Conservation (phyloP, 2,329 filamentous ascomycete species). For the Thielaviopsis cerberus region DNA sequence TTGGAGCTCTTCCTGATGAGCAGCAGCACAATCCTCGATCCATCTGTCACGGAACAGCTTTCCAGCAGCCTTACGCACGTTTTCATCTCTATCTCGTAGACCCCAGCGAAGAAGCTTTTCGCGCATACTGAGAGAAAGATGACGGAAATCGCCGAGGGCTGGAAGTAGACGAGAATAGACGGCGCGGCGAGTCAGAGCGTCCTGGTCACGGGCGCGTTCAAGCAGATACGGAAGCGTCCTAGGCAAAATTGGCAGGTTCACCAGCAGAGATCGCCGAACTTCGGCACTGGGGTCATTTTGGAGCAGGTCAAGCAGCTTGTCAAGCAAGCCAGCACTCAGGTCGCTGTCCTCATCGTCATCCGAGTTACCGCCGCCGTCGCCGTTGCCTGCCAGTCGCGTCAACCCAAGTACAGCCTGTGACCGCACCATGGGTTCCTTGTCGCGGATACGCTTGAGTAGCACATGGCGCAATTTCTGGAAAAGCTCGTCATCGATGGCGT, state of each 20-base stretch:
- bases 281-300: conserved; percentile 91
- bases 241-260: conserved; percentile 76
- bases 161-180: conserved; percentile 78
- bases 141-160: conserved; percentile 79
- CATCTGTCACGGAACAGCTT: conserved; percentile 86
- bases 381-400: conserved; percentile 64
- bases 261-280: conserved; percentile 68
- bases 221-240: conserved; percentile 71
- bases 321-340: conserved; percentile 48
- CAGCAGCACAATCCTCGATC: conserved; percentile 83
- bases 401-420: conserved; percentile 82
- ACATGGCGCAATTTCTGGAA: conserved; percentile 67
- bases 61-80: conserved; percentile 77
- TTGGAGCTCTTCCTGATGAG: conserved; percentile 39
- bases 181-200: conserved; percentile 63
- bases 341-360: conserved; percentile 53
- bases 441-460: conserved; percentile 67
- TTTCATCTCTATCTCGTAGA: conserved; percentile 80
- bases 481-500: conserved; percentile 78
- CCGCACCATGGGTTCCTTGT: conserved; percentile 84
- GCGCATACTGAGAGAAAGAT: conserved; percentile 79
- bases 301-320: conserved; percentile 70
- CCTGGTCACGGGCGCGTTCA: conserved; percentile 76
- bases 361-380: conserved; percentile 50
- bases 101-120: conserved; percentile 94